phyloP scores from a whole-genome alignment of 225 moss, liverwort and hornwort genomes.

The Straminergon stramineum region DNA sequence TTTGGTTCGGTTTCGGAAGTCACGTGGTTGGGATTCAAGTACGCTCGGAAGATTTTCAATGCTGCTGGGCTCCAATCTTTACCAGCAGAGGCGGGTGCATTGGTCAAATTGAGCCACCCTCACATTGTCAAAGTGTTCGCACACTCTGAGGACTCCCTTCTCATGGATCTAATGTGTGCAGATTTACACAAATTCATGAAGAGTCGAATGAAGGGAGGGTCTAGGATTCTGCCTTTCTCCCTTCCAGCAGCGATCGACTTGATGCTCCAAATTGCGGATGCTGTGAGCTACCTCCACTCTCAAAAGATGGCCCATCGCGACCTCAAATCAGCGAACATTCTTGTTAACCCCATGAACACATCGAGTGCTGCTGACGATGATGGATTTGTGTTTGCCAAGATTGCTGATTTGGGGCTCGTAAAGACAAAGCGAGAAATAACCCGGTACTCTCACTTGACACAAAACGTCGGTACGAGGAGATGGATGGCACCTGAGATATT shows the following conservation, averaged over 20 bases:
- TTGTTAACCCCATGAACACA: background rate
- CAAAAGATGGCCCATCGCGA: background rate
- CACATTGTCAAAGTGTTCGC: background rate
- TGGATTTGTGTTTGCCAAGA: background rate
- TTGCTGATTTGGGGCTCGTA: background rate
- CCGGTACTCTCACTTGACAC: background rate
- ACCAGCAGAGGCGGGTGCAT: background rate
- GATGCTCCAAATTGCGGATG: background rate
- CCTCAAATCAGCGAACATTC: background rate
- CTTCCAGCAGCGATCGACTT: background rate
- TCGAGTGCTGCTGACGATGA: background rate
- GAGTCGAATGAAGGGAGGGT: background rate
- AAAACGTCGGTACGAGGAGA: background rate
- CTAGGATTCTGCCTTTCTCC: background rate
- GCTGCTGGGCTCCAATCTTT: background rate
- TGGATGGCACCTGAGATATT: background rate
- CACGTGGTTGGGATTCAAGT: background rate
- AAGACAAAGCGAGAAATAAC: background rate
- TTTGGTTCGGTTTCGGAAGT: background rate
- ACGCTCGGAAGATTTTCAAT: background rate
- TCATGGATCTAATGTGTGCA: slow-evolving; percentile 2
- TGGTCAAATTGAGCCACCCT: background rate
- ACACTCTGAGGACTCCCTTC: background rate
- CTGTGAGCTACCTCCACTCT: background rate
- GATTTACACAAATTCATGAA: background rate